Evolutionary conservation across 176 grass and related monocot species (phyloP).

Genomic region (Neostapfia colusana): DNA sequence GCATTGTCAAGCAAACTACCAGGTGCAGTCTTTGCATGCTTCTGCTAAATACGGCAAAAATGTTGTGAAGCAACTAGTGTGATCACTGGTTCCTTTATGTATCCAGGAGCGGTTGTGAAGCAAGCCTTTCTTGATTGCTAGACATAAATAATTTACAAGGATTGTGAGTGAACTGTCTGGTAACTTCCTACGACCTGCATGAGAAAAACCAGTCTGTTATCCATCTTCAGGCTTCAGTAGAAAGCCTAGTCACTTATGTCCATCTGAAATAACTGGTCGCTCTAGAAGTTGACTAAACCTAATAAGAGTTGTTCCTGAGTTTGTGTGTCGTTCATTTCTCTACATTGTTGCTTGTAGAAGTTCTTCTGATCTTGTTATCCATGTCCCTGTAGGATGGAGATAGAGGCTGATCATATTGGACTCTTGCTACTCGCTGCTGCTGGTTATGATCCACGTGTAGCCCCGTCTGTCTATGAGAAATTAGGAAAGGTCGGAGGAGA

Average conservation of each 20-base stretch:
- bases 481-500: constrained; percentile 68
- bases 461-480: constrained; percentile 77
- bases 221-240: background rate
- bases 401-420: constrained; percentile 95
- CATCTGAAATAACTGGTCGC: background rate
- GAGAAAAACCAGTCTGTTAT: constrained; percentile 2
- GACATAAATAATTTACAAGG: background rate
- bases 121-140: constrained; percentile 1
- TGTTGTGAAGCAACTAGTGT: constrained; percentile 3
- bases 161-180: background rate
- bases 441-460: constrained; percentile 89
- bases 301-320: background rate
- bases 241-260: background rate
- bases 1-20: background rate
- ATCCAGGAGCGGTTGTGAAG: background rate
- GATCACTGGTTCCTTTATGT: background rate
- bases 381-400: constrained; percentile 71
- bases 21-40: background rate
- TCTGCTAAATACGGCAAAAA: background rate
- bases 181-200: background rate
- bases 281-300: background rate
- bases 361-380: constrained; percentile 9
- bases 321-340: background rate
- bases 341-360: constrained; percentile 12
- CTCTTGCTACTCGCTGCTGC: constrained; percentile 77